Evolutionary conservation across 306 rosid genomes (phyloP).

Genomic region (Sindora glabra): DNA sequence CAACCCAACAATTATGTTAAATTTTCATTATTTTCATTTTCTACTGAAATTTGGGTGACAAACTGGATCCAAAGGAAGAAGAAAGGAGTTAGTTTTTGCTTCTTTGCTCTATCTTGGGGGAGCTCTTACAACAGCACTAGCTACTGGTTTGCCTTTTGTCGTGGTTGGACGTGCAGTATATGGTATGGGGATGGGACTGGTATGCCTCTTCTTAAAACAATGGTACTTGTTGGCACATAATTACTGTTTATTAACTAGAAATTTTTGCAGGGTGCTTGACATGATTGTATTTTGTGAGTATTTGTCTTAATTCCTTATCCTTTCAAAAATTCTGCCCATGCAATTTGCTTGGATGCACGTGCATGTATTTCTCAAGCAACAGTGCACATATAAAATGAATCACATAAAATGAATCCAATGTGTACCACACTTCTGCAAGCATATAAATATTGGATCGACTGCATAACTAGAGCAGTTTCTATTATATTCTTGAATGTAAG

Average conservation of each 20-base stretch:
- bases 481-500: too few species aligned
- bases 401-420: not conserved
- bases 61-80: conserved; percentile 36
- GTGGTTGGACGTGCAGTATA: conserved; percentile 41
- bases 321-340: too few species aligned
- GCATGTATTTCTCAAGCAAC: too few species aligned
- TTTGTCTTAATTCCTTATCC: too few species aligned
- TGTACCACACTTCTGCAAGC: not conserved
- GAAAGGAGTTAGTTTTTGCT: conserved; percentile 46
- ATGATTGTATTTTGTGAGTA: too few species aligned
- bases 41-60: conserved; percentile 13
- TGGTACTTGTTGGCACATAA: not conserved
- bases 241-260: too few species aligned
- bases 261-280: too few species aligned
- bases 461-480: not conserved
- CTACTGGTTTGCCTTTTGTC: conserved; percentile 44
- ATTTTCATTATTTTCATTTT: not conserved
- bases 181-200: conserved; percentile 65
- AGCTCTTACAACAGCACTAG: conserved; percentile 37
- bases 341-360: too few species aligned
- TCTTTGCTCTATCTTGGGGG: conserved; percentile 39
- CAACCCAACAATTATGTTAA: not conserved
- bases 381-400: too few species aligned
- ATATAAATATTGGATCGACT: not conserved
- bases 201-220: not conserved